These are phyloP conservation scores for Hypoxylon intermedium DNA, from an alignment of 495 filamentous ascomycete genomes.

Conservation along the genomic window DNA sequence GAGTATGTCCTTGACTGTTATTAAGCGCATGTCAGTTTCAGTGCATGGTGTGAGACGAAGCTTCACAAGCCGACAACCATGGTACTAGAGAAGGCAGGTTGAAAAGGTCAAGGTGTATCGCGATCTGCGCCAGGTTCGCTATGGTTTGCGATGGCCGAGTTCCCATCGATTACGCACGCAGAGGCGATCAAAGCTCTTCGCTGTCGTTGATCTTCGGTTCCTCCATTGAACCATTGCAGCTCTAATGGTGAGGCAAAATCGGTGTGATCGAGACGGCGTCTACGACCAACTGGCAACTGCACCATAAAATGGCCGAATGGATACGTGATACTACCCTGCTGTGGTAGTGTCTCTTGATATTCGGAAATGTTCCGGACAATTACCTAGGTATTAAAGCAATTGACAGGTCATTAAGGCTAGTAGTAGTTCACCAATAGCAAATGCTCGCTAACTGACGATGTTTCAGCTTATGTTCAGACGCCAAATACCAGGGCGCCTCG, in stretches of 20 bases:
- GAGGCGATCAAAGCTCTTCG: conserved; percentile 1
- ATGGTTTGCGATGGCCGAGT: conserved; percentile 25
- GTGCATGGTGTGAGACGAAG: conserved; percentile 13
- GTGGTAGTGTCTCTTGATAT: too few relatives aligned
- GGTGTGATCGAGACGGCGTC: too few relatives aligned
- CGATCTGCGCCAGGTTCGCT: conserved; percentile 18
- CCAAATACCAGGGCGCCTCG: conserved; percentile 9
- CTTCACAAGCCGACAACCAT: conserved; percentile 2
- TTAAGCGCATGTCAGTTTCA: conserved; percentile 29
- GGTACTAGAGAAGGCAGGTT: not conserved
- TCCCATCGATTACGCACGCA: conserved; percentile 2
- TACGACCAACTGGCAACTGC: too few relatives aligned
- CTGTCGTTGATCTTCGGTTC: not conserved
- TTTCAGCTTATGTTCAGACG: conserved; percentile 20
- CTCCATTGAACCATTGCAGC: too few relatives aligned
- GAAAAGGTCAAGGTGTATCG: conserved; percentile 28
- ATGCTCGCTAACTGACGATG: conserved; percentile 15
- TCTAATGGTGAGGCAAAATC: too few relatives aligned
- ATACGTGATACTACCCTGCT: too few relatives aligned
- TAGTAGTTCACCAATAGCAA: not conserved
- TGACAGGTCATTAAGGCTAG: conserved; percentile 8
- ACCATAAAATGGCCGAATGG: too few relatives aligned
- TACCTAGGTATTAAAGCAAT: not conserved
- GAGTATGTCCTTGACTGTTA: not conserved
- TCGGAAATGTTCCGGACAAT: not conserved